Base-by-base conservation (phyloP, 2,329 filamentous ascomycete species). In the Colletotrichum scovillei region DNA sequence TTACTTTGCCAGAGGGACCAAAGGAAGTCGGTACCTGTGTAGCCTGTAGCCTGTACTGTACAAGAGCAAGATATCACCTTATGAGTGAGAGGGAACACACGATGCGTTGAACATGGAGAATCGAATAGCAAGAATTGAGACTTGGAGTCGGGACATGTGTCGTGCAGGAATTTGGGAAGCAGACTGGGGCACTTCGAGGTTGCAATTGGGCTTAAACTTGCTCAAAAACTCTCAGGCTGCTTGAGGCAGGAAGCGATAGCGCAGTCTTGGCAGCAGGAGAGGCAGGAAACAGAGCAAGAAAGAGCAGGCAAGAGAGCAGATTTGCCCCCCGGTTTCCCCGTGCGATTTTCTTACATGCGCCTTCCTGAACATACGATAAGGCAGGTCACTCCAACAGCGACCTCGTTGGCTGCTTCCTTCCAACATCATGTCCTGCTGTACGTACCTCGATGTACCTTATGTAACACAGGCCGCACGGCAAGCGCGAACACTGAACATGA, bases 141-240 rank as follows among this genome's bases (percentile, higher is more conserved):
- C 19, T 35, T 35, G 56, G 5, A 58, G 38, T 14, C 32, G 22
- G 12, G n/a, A 35, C 38, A 32, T 32, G 38, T 69, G 67, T 62
- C 9, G 59, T 65, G 67, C 70, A 65, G 66, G 49, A 52, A 32
- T 16, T 52, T 26, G 14, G 19, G 46, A 58, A 32, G 24, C 38
- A 22, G 5, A n/a, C 46, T 24, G 46, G 35, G 63, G 66, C 46
- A 49, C 24, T 46, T 30, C 42, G 7, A 35, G 7, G 58, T 26
- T 30, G 56, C 26, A 19, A 65, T 67, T 67, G 53, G 72, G 12
- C 32, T 32, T 70, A 77, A 77, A 77, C 76, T 76, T 77, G 76
- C 76, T 77, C 76, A 77, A 77, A 77, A 32, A 62, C 69, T 72
- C 76, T 75, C 76, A 76, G 65, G 59, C 30, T 60, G 70, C 42